These are phyloP conservation scores for Pseudogymnoascus sp. DNA, from an alignment of 2,329 filamentous ascomycete species.

Conservation along the genomic window DNA sequence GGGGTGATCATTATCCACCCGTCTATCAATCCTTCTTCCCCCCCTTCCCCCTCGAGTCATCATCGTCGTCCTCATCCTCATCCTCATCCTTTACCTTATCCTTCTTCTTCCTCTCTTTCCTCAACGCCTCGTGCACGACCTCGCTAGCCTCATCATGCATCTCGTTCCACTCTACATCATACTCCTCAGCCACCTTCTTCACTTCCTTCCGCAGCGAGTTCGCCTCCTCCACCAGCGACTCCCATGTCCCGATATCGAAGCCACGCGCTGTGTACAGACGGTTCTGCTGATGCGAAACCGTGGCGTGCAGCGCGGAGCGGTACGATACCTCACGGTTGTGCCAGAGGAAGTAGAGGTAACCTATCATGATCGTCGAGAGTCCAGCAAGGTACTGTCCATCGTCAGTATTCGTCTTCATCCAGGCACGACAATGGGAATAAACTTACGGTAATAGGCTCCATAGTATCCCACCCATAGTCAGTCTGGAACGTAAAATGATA, in stretches of 20 bases:
- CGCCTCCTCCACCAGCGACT: conserved; percentile 68
- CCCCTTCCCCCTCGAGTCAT: conserved; percentile 15
- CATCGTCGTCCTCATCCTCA: conserved; percentile 30
- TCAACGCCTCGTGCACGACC: conserved; percentile 50
- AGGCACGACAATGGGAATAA: not conserved
- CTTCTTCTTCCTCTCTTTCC: conserved; percentile 39
- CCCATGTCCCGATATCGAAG: conserved; percentile 72
- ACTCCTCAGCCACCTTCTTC: conserved; percentile 71
- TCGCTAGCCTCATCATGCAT: conserved; percentile 62
- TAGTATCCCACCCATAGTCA: conserved; percentile 78
- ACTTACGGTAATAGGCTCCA: conserved; percentile 70
- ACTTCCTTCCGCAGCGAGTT: conserved; percentile 73
- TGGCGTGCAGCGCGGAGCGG: conserved; percentile 78
- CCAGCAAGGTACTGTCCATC: conserved; percentile 61
- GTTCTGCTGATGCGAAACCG: conserved; percentile 69
- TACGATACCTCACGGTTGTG: conserved; percentile 87
- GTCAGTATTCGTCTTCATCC: not conserved
- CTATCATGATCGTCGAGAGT: conserved; percentile 77
- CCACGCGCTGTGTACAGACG: conserved; percentile 68
- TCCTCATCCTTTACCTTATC: conserved; percentile 32
- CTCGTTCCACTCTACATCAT: conserved; percentile 87
- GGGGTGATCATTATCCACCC: not conserved
- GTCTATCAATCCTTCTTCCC: conserved; percentile 14
- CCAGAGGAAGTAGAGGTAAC: conserved; percentile 90
- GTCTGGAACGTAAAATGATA: conserved; percentile 68